These are phyloP conservation scores for Bromus sterilis DNA, from an alignment of 176 grass and related monocot species.

Conservation along the genomic window DNA sequence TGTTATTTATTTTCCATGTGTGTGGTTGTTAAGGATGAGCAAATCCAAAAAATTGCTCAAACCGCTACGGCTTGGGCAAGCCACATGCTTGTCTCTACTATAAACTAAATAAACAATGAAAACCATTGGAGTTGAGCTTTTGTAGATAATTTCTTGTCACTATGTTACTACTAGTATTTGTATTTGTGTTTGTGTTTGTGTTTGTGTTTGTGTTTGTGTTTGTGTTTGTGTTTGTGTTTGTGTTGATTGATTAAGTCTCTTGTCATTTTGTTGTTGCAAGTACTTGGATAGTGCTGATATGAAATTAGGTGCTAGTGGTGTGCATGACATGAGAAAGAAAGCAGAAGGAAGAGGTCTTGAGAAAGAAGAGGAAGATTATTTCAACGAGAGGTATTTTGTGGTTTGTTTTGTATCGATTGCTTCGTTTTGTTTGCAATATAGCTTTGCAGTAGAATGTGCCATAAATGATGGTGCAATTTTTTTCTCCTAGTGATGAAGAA, in stretches of 20 bases:
- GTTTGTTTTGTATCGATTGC: not conserved
- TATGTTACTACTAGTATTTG: not conserved
- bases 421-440: slow-evolving; percentile 24
- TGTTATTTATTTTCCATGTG: not conserved
- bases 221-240: slow-evolving; percentile 7
- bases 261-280: slow-evolving; percentile 41
- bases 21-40: not conserved
- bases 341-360: slow-evolving; percentile 86
- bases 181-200: not conserved
- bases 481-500: slow-evolving; percentile 86
- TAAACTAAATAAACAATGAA: not conserved
- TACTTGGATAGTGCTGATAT: slow-evolving; percentile 65
- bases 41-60: not conserved
- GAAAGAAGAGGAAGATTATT: slow-evolving; percentile 99
- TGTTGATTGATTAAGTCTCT: not conserved
- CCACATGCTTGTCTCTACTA: not conserved
- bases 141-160: slow-evolving; percentile 10
- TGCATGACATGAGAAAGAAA: slow-evolving; percentile 61
- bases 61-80: not conserved
- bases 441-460: not conserved
- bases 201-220: slow-evolving; percentile 12
- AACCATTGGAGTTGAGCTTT: slow-evolving; percentile 5
- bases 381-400: slow-evolving; percentile 70
- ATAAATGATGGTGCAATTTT: slow-evolving; percentile 9
- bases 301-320: slow-evolving; percentile 31